Percentiles rank a stretch among this genome's conserved stretches.
These are phyloP conservation scores for Podospora fimiseda DNA, from an alignment of 495 filamentous ascomycete species.

Conservation along the genomic window DNA sequence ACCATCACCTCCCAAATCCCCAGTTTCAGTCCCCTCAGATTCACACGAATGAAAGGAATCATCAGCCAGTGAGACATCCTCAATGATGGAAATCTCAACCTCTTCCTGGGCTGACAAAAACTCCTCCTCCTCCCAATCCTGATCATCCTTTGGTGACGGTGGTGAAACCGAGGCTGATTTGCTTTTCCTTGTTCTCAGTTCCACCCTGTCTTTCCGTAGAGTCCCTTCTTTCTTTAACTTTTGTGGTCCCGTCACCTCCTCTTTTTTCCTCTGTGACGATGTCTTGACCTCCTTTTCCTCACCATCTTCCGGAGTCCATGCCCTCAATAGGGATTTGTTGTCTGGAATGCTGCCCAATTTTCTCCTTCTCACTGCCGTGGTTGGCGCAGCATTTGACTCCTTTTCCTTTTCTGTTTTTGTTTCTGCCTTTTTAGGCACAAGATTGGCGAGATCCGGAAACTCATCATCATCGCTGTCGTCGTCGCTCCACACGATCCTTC, in stretches of 20 bases:
- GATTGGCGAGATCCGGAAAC: slow-evolving; percentile 27
- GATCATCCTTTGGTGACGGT: slow-evolving; percentile 9
- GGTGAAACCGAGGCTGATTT: slow-evolving; percentile 9
- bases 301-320: slow-evolving; percentile 18
- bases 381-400: slow-evolving; percentile 2
- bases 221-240: background rate
- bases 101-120: slow-evolving; percentile 22
- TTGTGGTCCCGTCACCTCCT: background rate
- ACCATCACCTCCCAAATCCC: background rate
- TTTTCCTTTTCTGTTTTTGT: background rate
- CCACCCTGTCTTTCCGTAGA: slow-evolving; percentile 8
- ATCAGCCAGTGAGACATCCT: slow-evolving; percentile 20
- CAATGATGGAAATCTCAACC: slow-evolving; percentile 15
- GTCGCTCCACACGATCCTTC: slow-evolving; percentile 3
- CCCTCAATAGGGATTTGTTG: slow-evolving; percentile 17
- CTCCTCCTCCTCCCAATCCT: slow-evolving; percentile 10
- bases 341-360: slow-evolving; percentile 17
- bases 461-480: slow-evolving; percentile 23
- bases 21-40: slow-evolving; percentile 5
- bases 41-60: slow-evolving; percentile 13
- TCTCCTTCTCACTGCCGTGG: slow-evolving; percentile 15
- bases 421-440: background rate
- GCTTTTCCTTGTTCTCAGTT: slow-evolving; percentile 19
- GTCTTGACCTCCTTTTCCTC: background rate
- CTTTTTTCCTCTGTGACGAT: background rate